A percentile compares a stretch with the other conserved stretches of the same genome.
phyloP scores from a whole-genome alignment of 202 grass and related monocot species.

The Miscanthus sacchariflorus region DNA sequence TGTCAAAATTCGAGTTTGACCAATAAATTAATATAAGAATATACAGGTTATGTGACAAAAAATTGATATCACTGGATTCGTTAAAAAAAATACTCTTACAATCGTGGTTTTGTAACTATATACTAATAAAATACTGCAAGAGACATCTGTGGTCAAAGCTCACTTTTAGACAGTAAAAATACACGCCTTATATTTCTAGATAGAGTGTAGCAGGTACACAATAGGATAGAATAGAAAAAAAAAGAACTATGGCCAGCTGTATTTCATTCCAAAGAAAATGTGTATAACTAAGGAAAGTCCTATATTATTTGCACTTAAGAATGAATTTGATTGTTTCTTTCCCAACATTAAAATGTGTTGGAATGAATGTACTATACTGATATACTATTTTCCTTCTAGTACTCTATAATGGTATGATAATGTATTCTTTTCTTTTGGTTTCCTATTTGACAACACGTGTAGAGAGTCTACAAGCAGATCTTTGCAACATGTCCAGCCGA shows the following conservation, averaged over 20 bases:
- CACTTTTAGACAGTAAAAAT: not conserved
- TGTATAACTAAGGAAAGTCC: constrained; percentile 23
- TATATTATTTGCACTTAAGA: constrained; percentile 46
- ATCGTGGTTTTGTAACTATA: not conserved
- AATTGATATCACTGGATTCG: no score
- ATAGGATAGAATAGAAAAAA: not conserved
- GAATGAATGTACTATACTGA: constrained; percentile 18
- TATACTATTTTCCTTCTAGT: constrained; percentile 7
- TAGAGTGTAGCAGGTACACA: not conserved
- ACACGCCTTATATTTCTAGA: not conserved
- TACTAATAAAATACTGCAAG: not conserved
- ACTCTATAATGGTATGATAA: constrained; percentile 32
- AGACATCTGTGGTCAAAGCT: not conserved
- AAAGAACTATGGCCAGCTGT: not conserved
- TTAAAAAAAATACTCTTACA: not conserved
- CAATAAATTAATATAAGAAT: not conserved
- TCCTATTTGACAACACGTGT: constrained; percentile 37
- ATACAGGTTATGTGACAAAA: not conserved
- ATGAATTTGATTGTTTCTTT: constrained; percentile 24
- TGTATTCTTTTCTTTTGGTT: constrained; percentile 43
- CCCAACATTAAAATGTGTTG: not conserved
- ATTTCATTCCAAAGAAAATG: constrained; percentile 24
- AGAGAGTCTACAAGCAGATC: constrained; percentile 49
- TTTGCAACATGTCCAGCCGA: constrained; percentile 43
- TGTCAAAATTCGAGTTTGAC: not conserved